Percentiles rank a stretch among this genome's conserved stretches.
Evolutionary conservation across 352 stramenopile genomes (phyloP).

Genomic region (Globisporangium okanoganense): DNA sequence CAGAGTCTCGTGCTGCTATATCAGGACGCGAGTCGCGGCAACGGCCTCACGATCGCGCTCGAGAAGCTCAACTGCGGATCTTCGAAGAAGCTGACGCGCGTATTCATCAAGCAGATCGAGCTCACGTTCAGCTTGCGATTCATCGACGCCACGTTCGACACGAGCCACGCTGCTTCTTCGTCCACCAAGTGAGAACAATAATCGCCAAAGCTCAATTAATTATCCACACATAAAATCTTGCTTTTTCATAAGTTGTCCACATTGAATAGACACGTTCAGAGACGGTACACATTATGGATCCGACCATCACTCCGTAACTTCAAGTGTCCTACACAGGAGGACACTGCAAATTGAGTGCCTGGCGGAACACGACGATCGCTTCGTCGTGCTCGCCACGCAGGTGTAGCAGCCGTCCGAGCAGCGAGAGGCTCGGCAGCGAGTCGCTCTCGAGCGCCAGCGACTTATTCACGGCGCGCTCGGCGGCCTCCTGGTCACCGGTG

Average conservation of each 20-base stretch:
- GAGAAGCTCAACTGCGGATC: slow-evolving; percentile 7
- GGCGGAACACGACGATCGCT: slow-evolving; percentile 59
- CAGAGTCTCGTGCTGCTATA: slow-evolving; percentile 21
- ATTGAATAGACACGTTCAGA: not conserved
- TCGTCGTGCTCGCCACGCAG: slow-evolving; percentile 62
- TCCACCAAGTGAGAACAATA: slow-evolving; percentile 9
- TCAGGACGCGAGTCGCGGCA: slow-evolving; percentile 25
- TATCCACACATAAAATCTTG: not conserved
- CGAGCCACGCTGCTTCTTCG: slow-evolving; percentile 24
- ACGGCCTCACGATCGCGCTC: slow-evolving; percentile 22
- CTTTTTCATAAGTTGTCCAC: not conserved
- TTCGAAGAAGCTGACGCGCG: slow-evolving; percentile 8
- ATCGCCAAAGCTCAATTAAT: not conserved
- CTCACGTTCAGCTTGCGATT: slow-evolving; percentile 38
- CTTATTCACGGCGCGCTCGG: slow-evolving; percentile 48
- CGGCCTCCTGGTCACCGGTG: slow-evolving; percentile 27
- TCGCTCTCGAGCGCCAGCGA: slow-evolving; percentile 39
- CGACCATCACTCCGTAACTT: not conserved
- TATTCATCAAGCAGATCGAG: slow-evolving; percentile 38
- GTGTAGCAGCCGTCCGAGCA: slow-evolving; percentile 63
- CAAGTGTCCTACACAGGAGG: slow-evolving; percentile 8
- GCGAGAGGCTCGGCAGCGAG: slow-evolving; percentile 50
- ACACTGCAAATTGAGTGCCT: slow-evolving; percentile 54
- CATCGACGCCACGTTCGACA: slow-evolving; percentile 49
- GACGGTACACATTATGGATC: not conserved